phyloP scores from a whole-genome alignment of 352 stramenopile species.

The Blastocystis sp. region DNA sequence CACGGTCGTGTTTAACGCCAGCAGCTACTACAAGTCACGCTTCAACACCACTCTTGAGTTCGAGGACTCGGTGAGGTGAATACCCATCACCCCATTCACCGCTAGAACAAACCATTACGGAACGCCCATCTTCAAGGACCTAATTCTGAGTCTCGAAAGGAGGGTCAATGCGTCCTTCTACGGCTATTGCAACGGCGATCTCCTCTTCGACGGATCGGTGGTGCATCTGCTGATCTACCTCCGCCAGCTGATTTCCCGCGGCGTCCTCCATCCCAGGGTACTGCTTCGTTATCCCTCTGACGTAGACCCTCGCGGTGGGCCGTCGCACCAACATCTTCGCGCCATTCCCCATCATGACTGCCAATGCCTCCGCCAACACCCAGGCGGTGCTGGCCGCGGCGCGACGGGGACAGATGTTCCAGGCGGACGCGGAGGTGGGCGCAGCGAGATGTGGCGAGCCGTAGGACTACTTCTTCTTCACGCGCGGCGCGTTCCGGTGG shows the following conservation, averaged over 20 bases:
- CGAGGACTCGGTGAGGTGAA: neutral
- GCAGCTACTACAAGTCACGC: neutral
- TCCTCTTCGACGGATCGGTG: conserved; percentile 33
- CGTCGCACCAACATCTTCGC: conserved; percentile 55
- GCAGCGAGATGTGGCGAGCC: too few species aligned
- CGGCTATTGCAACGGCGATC: conserved; percentile 66
- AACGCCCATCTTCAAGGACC: conserved; percentile 50
- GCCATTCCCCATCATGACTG: conserved; percentile 4
- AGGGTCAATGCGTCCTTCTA: conserved; percentile 4
- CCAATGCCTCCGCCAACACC: neutral
- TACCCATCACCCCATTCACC: neutral
- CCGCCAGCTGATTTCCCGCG: neutral
- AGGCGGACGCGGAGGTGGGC: conserved; percentile 19
- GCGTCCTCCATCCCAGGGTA: neutral
- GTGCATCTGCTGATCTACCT: neutral
- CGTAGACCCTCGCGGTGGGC: conserved; percentile 28
- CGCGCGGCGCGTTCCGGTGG: conserved; percentile 12
- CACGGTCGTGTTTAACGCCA: conserved; percentile 21
- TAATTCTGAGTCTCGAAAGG: conserved; percentile 37
- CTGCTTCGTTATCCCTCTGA: neutral
- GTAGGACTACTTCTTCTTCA: conserved; percentile 55
- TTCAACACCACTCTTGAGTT: neutral
- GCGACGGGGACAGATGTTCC: neutral
- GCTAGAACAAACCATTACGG: conserved; percentile 52
- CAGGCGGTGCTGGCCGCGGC: neutral